Percentiles rank a stretch among this genome's conserved stretches.
Conservation (phyloP, 441 rosid species). For the Hura crepitans region DNA sequence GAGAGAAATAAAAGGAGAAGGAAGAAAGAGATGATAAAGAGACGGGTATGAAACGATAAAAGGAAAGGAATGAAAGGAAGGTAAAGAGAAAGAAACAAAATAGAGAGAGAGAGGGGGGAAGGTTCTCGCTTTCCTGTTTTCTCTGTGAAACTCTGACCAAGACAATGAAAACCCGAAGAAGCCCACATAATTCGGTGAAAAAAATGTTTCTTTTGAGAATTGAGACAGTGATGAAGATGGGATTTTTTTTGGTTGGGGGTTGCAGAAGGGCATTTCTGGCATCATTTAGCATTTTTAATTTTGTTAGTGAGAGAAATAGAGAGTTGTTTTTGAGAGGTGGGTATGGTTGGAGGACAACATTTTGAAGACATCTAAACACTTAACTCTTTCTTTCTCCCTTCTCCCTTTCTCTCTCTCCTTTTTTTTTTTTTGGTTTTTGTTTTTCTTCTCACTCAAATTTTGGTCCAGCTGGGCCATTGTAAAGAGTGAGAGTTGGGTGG, state of each 20-base stretch:
- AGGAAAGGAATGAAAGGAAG: constrained; percentile 25
- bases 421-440: constrained; percentile 23
- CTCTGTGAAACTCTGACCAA: constrained; percentile 78
- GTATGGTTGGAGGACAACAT: constrained; percentile 49
- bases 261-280: constrained; percentile 71
- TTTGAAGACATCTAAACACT: constrained; percentile 29
- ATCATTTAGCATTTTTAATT: constrained; percentile 13
- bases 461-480: constrained; percentile 66
- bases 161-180: constrained; percentile 74
- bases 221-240: constrained; percentile 73
- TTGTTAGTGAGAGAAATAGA: constrained; percentile 8
- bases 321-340: constrained; percentile 26
- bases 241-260: constrained; percentile 39
- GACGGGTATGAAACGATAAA: constrained; percentile 15
- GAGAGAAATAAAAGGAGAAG: constrained; percentile 13
- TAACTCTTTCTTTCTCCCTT: constrained; percentile 19
- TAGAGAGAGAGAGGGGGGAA: constrained; percentile 33
- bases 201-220: constrained; percentile 40
- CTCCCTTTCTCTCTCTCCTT: constrained; percentile 20
- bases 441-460: constrained; percentile 28
- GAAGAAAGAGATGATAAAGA: not conserved
- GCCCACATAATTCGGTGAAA: constrained; percentile 76
- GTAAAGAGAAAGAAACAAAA: constrained; percentile 19
- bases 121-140: constrained; percentile 55
- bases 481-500: constrained; percentile 27